A percentile compares a stretch with the other conserved stretches of the same genome.
Conservation (phyloP, 2,329 filamentous ascomycete species). For the Chaetomium olivaceum region DNA sequence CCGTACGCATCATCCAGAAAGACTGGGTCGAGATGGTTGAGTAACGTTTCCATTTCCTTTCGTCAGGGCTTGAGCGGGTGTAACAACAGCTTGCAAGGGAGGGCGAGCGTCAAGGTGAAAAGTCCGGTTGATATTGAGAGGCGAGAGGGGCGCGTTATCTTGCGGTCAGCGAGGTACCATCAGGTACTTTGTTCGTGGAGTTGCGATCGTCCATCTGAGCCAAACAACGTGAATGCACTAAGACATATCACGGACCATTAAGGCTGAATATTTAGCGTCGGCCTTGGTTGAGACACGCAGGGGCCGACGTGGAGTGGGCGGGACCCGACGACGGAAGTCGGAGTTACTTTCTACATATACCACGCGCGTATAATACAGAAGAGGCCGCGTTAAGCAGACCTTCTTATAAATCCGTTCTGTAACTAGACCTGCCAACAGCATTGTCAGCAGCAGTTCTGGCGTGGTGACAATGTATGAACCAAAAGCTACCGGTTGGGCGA, state of each 20-base stretch:
- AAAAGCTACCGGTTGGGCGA: not conserved
- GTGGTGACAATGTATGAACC: constrained; percentile 4
- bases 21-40: constrained; percentile 5
- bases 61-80: not conserved
- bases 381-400: not conserved
- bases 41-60: not conserved
- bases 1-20: not conserved
- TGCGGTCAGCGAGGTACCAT: constrained; percentile 9
- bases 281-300: not conserved
- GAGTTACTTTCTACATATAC: not conserved
- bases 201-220: not conserved
- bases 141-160: not conserved
- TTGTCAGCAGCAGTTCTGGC: not conserved
- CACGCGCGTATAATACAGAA: not conserved
- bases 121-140: not conserved
- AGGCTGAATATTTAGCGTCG: not conserved
- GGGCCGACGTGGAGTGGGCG: too few species aligned
- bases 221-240: not conserved
- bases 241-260: not conserved
- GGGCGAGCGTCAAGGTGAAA: not conserved
- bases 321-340: not conserved
- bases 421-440: not conserved
- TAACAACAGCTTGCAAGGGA: not conserved
- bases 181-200: not conserved
- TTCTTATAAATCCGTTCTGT: not conserved